These are phyloP conservation scores for Aspergillus hiratsukae DNA, from an alignment of 2,329 filamentous ascomycete species.

Conservation along the genomic window DNA sequence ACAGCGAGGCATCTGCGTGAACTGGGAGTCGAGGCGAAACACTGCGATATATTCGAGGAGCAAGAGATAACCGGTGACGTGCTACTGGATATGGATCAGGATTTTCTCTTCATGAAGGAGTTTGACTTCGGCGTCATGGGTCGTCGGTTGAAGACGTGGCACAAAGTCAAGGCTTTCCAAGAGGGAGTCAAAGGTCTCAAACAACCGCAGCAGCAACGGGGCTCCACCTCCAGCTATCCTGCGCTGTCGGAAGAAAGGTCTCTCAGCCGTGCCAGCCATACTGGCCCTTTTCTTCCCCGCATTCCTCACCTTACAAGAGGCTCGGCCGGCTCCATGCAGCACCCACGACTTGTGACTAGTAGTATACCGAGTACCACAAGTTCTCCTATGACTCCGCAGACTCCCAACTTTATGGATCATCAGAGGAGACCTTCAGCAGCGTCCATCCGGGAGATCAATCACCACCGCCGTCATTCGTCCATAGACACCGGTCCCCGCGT, in stretches of 20 bases:
- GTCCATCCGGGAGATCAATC: constrained; percentile 74
- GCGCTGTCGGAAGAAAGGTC: constrained; percentile 45
- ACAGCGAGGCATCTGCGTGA: constrained; percentile 88
- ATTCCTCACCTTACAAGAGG: constrained; percentile 33
- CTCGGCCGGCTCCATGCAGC: constrained; percentile 23
- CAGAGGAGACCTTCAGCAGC: constrained; percentile 66
- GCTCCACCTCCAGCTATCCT: constrained; percentile 39
- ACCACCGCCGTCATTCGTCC: constrained; percentile 82
- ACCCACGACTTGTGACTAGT: constrained; percentile 27
- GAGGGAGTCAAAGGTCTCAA: constrained; percentile 70
- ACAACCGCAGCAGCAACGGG: constrained; percentile 32
- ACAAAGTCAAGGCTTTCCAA: constrained; percentile 88
- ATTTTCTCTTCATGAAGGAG: constrained; percentile 90
- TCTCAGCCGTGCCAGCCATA: constrained; percentile 34
- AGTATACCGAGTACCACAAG: constrained; percentile 29
- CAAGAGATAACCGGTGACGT: constrained; percentile 96
- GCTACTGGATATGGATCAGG: constrained; percentile 88
- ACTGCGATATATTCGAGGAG: constrained; percentile 91
- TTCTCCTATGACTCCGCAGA: constrained; percentile 43
- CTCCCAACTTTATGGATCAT: constrained; percentile 40
- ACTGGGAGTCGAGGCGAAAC: constrained; percentile 76
- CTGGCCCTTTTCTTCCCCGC: constrained; percentile 38
- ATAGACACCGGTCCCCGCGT: constrained; percentile 61
- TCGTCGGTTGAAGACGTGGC: constrained; percentile 86
- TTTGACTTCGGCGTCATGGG: constrained; percentile 92